Percentiles rank a stretch among this genome's conserved stretches.
phyloP scores from a whole-genome alignment of 176 grass and related monocot species.

The Neostapfia colusana region DNA sequence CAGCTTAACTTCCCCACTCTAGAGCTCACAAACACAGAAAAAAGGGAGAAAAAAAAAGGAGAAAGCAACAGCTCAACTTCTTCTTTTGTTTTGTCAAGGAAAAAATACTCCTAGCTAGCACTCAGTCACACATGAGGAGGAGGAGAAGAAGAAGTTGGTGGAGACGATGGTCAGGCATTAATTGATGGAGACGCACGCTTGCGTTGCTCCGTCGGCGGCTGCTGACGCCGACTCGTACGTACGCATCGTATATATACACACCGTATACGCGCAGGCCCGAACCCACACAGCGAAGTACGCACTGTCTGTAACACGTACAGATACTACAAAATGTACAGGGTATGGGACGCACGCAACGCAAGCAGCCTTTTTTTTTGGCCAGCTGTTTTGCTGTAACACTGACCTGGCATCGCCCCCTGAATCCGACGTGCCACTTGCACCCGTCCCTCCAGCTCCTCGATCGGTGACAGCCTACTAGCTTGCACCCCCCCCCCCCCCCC shows the following conservation, averaged over 20 bases:
- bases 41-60: too few relatives aligned
- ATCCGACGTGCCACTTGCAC: constrained; percentile 61
- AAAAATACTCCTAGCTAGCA: too few relatives aligned
- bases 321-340: neutral
- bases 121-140: too few relatives aligned
- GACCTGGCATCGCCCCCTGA: constrained; percentile 52
- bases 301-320: neutral
- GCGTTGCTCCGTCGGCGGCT: constrained; percentile 35
- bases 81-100: too few relatives aligned
- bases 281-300: neutral
- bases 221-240: constrained; percentile 18
- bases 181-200: too few relatives aligned
- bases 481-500: too few relatives aligned
- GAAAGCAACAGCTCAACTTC: too few relatives aligned
- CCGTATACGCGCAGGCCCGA: neutral
- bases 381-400: constrained; percentile 36
- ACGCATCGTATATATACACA: too few relatives aligned
- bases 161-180: constrained; percentile 2
- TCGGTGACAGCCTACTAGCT: neutral
- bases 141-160: neutral
- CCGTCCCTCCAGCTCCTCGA: neutral
- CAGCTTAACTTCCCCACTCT: too few relatives aligned
- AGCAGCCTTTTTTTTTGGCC: neutral
- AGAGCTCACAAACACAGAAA: too few relatives aligned
- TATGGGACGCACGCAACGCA: too few relatives aligned